phyloP scores from a whole-genome alignment of 345 rosid species.

The Erodium maritimum region DNA sequence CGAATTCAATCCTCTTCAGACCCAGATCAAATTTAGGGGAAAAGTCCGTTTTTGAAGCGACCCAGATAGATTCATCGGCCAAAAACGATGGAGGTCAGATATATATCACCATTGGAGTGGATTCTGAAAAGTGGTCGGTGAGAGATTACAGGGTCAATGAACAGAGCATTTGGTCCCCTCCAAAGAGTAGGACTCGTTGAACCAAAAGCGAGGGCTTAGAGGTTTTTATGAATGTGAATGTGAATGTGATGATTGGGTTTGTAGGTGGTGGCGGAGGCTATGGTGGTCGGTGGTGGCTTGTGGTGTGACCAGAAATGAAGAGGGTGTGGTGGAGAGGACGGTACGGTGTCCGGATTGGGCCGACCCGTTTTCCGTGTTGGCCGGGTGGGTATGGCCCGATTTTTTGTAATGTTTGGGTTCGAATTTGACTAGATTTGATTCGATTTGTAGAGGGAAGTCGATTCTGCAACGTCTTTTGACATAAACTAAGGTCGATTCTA shows the following conservation, averaged over 20 bases:
- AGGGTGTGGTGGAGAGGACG: no score
- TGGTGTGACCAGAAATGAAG: background rate
- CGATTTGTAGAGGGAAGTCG: no score
- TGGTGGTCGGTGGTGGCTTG: background rate
- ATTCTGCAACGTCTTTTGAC: no score
- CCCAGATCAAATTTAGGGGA: background rate
- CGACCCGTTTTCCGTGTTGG: no score
- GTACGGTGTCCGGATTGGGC: no score
- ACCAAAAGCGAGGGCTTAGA: background rate
- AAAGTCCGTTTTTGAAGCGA: background rate
- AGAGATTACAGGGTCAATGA: background rate
- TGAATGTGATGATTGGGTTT: background rate
- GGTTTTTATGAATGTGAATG: background rate
- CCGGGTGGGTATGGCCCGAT: no score
- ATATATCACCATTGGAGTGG: no score
- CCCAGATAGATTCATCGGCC: slow-evolving; percentile 1
- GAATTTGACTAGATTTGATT: no score
- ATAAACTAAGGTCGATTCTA: no score
- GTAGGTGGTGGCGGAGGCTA: background rate
- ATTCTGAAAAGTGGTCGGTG: no score
- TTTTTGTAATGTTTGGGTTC: no score
- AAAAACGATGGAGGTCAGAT: no score
- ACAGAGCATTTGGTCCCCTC: background rate
- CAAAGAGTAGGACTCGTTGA: background rate
- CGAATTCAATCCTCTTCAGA: background rate